Evolutionary conservation across 2,329 filamentous ascomycete genomes (phyloP).

Genomic region (Neurospora sp.): DNA sequence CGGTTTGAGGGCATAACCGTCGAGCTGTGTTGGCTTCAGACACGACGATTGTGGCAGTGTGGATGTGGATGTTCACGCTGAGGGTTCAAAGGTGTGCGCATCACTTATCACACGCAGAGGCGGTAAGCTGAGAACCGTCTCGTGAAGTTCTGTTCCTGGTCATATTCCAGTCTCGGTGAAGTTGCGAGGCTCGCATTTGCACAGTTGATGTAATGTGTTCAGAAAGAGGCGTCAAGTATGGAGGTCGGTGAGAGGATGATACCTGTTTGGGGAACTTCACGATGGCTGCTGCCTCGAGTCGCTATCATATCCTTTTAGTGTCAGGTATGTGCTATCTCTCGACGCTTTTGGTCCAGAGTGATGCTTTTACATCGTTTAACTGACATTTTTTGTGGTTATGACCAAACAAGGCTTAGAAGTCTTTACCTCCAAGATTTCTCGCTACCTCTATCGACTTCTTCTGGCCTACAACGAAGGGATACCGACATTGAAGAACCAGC

Average conservation of each 20-base stretch:
- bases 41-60: background rate
- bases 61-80: too few species aligned
- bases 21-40: background rate
- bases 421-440: background rate
- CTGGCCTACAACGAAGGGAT: too few species aligned
- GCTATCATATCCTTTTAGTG: too few species aligned
- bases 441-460: background rate
- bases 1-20: background rate
- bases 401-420: background rate
- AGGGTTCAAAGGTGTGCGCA: too few species aligned
- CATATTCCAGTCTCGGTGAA: background rate
- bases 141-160: background rate
- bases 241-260: background rate
- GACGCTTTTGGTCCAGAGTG: too few species aligned
- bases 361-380: background rate
- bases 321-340: too few species aligned
- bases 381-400: background rate
- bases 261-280: background rate
- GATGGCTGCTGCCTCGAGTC: background rate
- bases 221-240: too few species aligned
- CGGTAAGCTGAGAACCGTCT: background rate
- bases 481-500: background rate
- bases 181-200: background rate
- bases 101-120: background rate
- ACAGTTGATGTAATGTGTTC: too few species aligned